Conservation (phyloP, 148 eudicot species). For the Nyssa sinensis region DNA sequence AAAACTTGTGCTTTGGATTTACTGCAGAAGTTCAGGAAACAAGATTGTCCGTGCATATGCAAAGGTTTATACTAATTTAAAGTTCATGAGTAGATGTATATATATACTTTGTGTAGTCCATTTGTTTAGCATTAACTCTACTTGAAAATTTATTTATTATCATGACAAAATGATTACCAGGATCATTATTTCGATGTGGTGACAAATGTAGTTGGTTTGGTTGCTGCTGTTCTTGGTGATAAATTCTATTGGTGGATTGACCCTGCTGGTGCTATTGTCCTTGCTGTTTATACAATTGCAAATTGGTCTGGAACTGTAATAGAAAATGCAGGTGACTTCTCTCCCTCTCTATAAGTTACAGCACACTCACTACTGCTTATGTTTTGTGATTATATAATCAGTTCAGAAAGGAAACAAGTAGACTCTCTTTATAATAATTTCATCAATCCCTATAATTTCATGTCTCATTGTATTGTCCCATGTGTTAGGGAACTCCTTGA, state of each 20-base stretch:
- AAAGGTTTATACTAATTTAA: constrained; percentile 37
- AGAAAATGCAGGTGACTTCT: constrained; percentile 65
- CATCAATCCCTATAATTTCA: too few relatives aligned
- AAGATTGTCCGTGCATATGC: constrained; percentile 76
- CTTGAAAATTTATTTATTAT: background rate
- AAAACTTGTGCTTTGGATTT: constrained; percentile 61
- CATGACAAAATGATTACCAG: constrained; percentile 22
- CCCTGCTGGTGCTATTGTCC: constrained; percentile 64
- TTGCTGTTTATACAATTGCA: constrained; percentile 62
- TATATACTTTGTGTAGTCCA: background rate
- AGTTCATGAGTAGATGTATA: background rate
- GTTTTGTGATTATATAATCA: too few relatives aligned
- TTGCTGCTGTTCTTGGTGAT: constrained; percentile 74
- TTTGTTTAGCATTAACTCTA: background rate
- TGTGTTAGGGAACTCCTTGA: too few relatives aligned
- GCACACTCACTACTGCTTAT: too few relatives aligned
- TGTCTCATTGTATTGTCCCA: too few relatives aligned
- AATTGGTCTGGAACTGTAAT: constrained; percentile 78
- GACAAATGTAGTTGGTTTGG: constrained; percentile 67
- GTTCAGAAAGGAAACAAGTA: too few relatives aligned
- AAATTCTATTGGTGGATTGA: constrained; percentile 72
- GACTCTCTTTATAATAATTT: too few relatives aligned
- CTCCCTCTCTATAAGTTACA: background rate
- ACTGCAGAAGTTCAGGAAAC: constrained; percentile 69
- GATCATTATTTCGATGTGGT: constrained; percentile 87